Conservation (phyloP, 495 filamentous ascomycete species). For the Penicillium cataractarum region DNA sequence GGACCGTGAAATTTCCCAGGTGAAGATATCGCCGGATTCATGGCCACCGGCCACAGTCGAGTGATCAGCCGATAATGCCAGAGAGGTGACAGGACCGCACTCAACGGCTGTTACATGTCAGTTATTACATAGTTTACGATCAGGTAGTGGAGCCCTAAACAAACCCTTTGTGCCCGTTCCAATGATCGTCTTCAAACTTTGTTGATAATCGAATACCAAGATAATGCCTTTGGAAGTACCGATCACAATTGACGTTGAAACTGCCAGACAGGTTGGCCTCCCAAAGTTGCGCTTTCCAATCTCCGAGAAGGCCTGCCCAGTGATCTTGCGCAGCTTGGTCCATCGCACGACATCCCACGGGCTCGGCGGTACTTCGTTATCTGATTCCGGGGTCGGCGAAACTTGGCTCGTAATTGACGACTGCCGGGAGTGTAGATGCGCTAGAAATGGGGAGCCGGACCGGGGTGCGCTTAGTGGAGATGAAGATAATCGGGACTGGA, state of each 20-base stretch:
- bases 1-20: constrained; percentile 85
- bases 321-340: constrained; percentile 91
- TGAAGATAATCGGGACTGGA: constrained; percentile 80
- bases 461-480: constrained; percentile 63
- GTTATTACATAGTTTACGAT: neutral
- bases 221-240: constrained; percentile 94
- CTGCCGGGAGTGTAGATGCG: constrained; percentile 74
- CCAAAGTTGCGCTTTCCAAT: constrained; percentile 91
- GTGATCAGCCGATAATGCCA: constrained; percentile 93
- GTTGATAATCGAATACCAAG: constrained; percentile 94
- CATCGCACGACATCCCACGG: constrained; percentile 97
- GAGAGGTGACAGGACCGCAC: constrained; percentile 81
- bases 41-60: constrained; percentile 89
- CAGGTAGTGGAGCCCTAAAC: constrained; percentile 5
- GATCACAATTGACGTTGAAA: constrained; percentile 86
- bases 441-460: constrained; percentile 77
- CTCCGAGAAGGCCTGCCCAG: constrained; percentile 91
- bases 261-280: constrained; percentile 83
- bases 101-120: constrained; percentile 68
- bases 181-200: constrained; percentile 90
- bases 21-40: constrained; percentile 89
- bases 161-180: constrained; percentile 88
- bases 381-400: constrained; percentile 54
- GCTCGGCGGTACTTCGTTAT: constrained; percentile 64
- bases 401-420: constrained; percentile 66